Conservation (phyloP, 257 asterid species). For the Jacaranda mimosifolia region DNA sequence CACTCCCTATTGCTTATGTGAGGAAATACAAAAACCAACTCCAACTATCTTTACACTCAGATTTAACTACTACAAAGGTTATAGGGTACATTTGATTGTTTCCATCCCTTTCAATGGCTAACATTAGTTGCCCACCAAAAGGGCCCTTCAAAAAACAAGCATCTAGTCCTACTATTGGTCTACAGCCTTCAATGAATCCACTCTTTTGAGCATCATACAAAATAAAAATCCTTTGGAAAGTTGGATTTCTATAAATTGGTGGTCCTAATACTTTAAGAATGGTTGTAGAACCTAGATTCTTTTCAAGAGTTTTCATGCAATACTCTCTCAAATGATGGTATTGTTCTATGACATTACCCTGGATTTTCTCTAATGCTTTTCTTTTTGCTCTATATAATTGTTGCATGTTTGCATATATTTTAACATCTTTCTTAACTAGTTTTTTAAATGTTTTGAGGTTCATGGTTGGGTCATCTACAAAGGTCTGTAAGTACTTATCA, state of each 20-base stretch:
- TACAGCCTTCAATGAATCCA: background rate
- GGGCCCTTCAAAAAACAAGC: background rate
- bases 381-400: background rate
- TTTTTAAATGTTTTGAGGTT: background rate
- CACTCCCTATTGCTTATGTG: background rate
- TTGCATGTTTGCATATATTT: background rate
- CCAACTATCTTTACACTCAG: background rate
- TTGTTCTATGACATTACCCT: background rate
- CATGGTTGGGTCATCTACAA: background rate
- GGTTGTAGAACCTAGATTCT: background rate
- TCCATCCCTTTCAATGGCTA: background rate
- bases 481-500: background rate
- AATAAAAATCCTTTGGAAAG: background rate
- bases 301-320: background rate
- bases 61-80: background rate
- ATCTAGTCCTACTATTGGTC: background rate
- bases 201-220: background rate
- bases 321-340: background rate
- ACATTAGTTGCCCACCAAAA: background rate
- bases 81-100: conserved; percentile 1
- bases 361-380: background rate
- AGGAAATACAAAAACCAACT: background rate
- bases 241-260: background rate
- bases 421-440: background rate
- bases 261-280: background rate